A percentile compares a stretch with the other conserved stretches of the same genome.
Conservation (phyloP, 306 rosid genomes). For the Prunus kanzakura region DNA sequence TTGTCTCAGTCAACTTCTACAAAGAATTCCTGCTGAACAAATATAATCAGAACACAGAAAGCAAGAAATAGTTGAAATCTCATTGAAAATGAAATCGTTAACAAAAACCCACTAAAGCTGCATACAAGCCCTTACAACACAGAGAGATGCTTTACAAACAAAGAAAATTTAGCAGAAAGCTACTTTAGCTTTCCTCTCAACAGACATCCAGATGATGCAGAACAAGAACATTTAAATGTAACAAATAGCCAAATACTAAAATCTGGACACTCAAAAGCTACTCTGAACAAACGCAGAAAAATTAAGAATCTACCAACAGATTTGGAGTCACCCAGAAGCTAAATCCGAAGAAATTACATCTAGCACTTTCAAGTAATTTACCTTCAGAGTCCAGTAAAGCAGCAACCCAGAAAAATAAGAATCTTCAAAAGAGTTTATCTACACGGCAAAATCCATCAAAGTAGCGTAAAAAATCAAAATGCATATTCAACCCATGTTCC, state of each 20-base stretch:
- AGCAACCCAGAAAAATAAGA: conserved; percentile 26
- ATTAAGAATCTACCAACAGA: conserved; percentile 1
- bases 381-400: conserved; percentile 22
- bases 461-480: conserved; percentile 20
- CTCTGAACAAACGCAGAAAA: neutral
- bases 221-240: neutral
- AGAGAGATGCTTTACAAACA: neutral
- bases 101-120: neutral
- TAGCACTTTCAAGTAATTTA: neutral
- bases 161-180: neutral
- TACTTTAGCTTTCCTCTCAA: neutral
- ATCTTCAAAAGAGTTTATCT: conserved; percentile 17
- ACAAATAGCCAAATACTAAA: neutral
- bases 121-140: neutral
- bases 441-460: conserved; percentile 27
- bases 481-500: conserved; percentile 25
- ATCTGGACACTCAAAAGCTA: neutral
- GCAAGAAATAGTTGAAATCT: conserved; percentile 26
- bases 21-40: neutral
- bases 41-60: neutral
- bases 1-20: conserved; percentile 30
- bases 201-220: neutral
- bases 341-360: conserved; percentile 9
- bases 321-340: conserved; percentile 3
- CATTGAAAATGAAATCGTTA: neutral